phyloP scores from a whole-genome alignment of 768 basidiomycete genomes.

The Kwoniella botswanensis region DNA sequence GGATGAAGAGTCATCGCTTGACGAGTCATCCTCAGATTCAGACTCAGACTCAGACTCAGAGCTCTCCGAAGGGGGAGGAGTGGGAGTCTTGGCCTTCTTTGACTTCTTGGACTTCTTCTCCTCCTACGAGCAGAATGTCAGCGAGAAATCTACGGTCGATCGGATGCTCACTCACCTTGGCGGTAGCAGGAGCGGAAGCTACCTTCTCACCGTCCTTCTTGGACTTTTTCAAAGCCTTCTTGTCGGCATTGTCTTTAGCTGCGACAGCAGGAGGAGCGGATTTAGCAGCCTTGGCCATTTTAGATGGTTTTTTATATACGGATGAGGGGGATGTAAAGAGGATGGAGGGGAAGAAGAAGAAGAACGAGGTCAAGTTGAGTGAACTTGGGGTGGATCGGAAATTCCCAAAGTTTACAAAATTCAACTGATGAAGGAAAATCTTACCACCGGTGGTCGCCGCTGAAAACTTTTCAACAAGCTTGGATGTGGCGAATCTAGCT shows the following conservation, averaged over 20 bases:
- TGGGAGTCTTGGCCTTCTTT: conserved; percentile 45
- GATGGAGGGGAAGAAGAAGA: conserved; percentile 10
- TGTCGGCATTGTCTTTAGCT: conserved; percentile 47
- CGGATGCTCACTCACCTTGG: conserved; percentile 29
- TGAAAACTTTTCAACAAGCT: conserved; percentile 1
- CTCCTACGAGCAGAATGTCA: conserved; percentile 15
- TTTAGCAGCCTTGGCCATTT: conserved; percentile 51
- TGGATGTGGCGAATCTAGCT: not conserved
- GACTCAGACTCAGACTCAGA: conserved; percentile 41
- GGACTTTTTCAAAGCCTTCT: conserved; percentile 46
- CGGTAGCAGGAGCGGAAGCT: conserved; percentile 30
- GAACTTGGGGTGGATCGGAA: conserved; percentile 21
- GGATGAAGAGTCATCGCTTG: conserved; percentile 31
- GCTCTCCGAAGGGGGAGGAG: conserved; percentile 40
- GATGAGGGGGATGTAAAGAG: conserved; percentile 9
- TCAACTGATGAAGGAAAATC: conserved; percentile 7
- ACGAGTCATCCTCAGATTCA: conserved; percentile 32
- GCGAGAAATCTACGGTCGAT: not conserved
- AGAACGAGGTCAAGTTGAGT: not conserved
- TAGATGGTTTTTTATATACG: conserved; percentile 17
- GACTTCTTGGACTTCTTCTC: conserved; percentile 47
- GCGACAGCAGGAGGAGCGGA: conserved; percentile 42
- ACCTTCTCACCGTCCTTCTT: conserved; percentile 46
- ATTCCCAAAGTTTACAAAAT: conserved; percentile 9
- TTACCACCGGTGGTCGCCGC: conserved; percentile 12